Evolutionary conservation across 768 basidiomycete species (phyloP).

Genomic region (Hygrocybe punicea): DNA sequence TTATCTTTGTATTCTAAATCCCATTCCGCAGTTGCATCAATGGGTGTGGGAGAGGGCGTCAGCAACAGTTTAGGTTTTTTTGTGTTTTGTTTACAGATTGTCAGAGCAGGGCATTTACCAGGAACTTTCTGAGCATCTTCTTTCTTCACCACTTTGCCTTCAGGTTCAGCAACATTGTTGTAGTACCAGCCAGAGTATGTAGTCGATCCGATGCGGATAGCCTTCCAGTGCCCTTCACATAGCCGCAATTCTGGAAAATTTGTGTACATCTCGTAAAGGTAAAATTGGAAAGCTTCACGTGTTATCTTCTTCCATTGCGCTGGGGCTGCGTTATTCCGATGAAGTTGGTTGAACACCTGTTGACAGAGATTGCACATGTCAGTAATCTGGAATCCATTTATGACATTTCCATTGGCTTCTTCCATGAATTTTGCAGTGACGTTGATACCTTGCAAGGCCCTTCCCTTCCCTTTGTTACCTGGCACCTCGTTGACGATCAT

Average conservation of each 20-base stretch:
- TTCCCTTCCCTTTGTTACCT: not conserved
- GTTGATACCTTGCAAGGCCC: not conserved
- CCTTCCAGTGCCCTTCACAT: conserved; percentile 14
- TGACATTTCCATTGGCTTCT: not conserved
- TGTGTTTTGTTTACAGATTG: not conserved
- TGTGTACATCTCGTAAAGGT: conserved; percentile 1
- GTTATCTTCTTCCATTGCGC: not conserved
- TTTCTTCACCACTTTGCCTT: not conserved
- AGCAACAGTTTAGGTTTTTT: not conserved
- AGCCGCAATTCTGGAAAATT: conserved; percentile 9
- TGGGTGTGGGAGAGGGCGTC: not conserved
- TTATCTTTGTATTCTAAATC: too few species aligned
- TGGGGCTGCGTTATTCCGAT: not conserved
- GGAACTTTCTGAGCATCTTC: not conserved
- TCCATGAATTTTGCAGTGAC: not conserved
- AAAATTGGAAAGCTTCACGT: not conserved
- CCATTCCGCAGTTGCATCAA: too few species aligned
- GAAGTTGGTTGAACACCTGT: not conserved
- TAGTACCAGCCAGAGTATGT: conserved; percentile 6
- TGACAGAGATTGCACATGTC: not conserved
- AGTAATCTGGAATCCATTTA: not conserved
- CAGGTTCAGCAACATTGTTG: not conserved
- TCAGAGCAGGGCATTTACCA: not conserved
- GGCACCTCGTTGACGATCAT: not conserved
- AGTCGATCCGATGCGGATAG: not conserved